Evolutionary conservation across 352 stramenopile genomes (phyloP).

Genomic region (Peronospora farinosa): DNA sequence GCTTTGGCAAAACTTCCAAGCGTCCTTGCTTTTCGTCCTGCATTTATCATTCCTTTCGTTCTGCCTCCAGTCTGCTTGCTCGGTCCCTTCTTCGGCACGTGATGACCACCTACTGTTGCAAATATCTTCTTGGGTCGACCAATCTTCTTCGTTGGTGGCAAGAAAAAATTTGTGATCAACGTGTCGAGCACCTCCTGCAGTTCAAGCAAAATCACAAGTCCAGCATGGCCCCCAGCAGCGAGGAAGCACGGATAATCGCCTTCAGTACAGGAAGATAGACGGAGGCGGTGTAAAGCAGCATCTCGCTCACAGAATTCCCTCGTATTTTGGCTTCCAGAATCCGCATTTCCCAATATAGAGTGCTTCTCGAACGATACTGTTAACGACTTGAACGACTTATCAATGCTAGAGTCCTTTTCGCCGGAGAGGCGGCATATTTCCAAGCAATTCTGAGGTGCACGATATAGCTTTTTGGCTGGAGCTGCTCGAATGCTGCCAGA

Average conservation of each 20-base stretch:
- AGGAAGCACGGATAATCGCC: constrained; percentile 58
- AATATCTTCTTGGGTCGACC: constrained; percentile 45
- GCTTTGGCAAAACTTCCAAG: constrained; percentile 37
- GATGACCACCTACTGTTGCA: constrained; percentile 16
- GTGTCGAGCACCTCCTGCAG: constrained; percentile 56
- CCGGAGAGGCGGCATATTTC: constrained; percentile 63
- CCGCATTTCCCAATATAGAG: constrained; percentile 38
- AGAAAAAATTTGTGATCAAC: constrained; percentile 46
- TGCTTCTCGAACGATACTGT: constrained; percentile 43
- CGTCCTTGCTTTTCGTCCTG: constrained; percentile 23
- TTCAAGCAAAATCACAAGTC: constrained; percentile 67
- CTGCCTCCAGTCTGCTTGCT: constrained; percentile 15
- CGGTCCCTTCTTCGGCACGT: constrained; percentile 6
- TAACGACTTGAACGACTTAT: constrained; percentile 54
- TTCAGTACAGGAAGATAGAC: constrained; percentile 38
- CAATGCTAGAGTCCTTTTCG: constrained; percentile 43
- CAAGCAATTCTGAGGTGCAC: constrained; percentile 53
- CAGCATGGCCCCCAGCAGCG: constrained; percentile 55
- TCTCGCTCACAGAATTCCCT: constrained; percentile 73
- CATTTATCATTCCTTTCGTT: constrained; percentile 4
- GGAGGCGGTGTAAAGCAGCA: constrained; percentile 65
- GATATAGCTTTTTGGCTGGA: constrained; percentile 60
- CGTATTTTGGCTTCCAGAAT: constrained; percentile 35
- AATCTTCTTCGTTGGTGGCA: constrained; percentile 44
- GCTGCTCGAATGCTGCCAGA: constrained; percentile 60